phyloP scores from a whole-genome alignment of 805 yeast species.

The Teunomyces aglyptinius region DNA sequence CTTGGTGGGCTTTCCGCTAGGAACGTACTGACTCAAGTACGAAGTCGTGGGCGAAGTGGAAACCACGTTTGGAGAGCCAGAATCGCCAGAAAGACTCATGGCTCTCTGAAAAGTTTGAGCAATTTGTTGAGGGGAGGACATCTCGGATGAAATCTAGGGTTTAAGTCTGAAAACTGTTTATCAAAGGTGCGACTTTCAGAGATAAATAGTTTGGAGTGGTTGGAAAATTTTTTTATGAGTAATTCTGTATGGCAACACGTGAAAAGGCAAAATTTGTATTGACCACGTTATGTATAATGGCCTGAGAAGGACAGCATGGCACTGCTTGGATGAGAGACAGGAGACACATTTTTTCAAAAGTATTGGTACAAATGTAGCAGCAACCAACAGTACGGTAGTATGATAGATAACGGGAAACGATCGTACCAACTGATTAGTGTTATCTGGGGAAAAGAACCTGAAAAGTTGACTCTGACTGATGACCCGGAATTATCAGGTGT shows the following conservation, averaged over 20 bases:
- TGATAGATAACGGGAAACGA: no score
- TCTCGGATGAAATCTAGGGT: constrained; percentile 16
- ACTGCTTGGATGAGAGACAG: background rate
- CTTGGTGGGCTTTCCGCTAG: constrained; percentile 54
- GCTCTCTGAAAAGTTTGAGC: constrained; percentile 56
- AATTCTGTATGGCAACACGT: constrained; percentile 5
- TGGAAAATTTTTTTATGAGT: constrained; percentile 11
- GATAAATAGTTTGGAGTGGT: background rate
- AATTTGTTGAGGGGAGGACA: constrained; percentile 72
- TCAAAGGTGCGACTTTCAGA: background rate
- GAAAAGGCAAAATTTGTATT: constrained; percentile 2
- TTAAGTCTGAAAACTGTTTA: background rate
- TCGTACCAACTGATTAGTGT: background rate
- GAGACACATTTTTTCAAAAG: background rate
- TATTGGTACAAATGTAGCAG: background rate
- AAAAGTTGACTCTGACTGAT: background rate
- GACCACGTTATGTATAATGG: background rate
- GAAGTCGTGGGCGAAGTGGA: constrained; percentile 84
- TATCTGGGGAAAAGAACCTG: background rate
- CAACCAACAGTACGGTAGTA: no score
- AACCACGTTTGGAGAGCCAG: constrained; percentile 62
- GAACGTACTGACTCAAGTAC: constrained; percentile 54
- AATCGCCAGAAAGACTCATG: constrained; percentile 46
- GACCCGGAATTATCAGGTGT: background rate
- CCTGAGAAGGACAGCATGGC: background rate